Percentiles rank a stretch among this genome's conserved stretches.
Conservation (phyloP, 2,329 filamentous ascomycete genomes). For the Sphaceloma murrayae region DNA sequence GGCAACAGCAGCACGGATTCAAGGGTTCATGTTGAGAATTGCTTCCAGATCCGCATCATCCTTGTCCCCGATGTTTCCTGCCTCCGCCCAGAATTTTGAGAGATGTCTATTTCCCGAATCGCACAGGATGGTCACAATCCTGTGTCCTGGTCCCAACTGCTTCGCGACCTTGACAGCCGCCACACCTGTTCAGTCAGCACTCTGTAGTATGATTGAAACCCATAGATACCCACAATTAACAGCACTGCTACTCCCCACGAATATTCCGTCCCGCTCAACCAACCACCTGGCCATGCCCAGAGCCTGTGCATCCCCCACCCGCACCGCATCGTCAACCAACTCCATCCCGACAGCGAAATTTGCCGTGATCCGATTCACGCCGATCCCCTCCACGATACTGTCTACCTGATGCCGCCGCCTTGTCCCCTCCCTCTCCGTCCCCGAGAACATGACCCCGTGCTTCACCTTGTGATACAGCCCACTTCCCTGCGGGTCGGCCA, state of each 20-base stretch:
- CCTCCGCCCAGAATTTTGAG: slow-evolving; percentile 74
- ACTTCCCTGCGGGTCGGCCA: slow-evolving; percentile 90
- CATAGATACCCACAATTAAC: slow-evolving; percentile 63
- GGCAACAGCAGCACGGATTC: not conserved
- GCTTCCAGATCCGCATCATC: slow-evolving; percentile 45
- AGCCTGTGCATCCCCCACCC: slow-evolving; percentile 81
- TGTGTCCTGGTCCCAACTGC: slow-evolving; percentile 47
- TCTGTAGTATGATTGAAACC: not conserved
- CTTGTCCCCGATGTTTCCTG: slow-evolving; percentile 53
- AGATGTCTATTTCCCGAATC: slow-evolving; percentile 67
- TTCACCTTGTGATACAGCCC: slow-evolving; percentile 86
- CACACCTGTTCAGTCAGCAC: slow-evolving; percentile 36
- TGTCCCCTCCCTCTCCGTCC: slow-evolving; percentile 83
- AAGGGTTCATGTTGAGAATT: slow-evolving; percentile 36
- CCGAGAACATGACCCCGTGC: slow-evolving; percentile 91
- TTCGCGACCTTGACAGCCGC: slow-evolving; percentile 63
- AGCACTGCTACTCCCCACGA: slow-evolving; percentile 88
- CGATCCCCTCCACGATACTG: slow-evolving; percentile 90
- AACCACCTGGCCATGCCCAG: slow-evolving; percentile 92
- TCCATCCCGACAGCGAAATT: slow-evolving; percentile 86
- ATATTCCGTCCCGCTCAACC: slow-evolving; percentile 90
- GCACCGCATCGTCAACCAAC: slow-evolving; percentile 80
- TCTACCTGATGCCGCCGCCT: slow-evolving; percentile 84
- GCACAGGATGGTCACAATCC: slow-evolving; percentile 74
- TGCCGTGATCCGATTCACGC: slow-evolving; percentile 84